Evolutionary conservation across 1,139 yeast genomes (phyloP).

Genomic region (Saccharomyces hybrid): DNA sequence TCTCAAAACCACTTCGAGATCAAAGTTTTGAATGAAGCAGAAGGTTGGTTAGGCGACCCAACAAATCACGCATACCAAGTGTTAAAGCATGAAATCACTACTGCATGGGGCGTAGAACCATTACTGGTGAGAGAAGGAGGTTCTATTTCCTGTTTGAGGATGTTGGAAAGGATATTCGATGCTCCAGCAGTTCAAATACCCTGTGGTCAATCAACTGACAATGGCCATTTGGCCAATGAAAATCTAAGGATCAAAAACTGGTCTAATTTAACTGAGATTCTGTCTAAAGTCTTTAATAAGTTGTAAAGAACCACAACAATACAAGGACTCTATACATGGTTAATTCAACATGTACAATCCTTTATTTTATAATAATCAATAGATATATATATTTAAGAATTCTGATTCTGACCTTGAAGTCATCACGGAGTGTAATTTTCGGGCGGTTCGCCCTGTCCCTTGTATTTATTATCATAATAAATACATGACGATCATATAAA

Average conservation of each 20-base stretch:
- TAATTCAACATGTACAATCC: neutral
- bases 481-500: neutral
- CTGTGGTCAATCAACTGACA: constrained; percentile 92
- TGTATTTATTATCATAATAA: neutral
- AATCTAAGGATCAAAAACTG: constrained; percentile 72
- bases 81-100: constrained; percentile 49
- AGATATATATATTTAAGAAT: neutral
- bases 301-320: constrained; percentile 13
- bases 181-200: constrained; percentile 96
- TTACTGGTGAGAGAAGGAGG: constrained; percentile 93
- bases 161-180: constrained; percentile 67
- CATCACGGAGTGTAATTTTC: neutral
- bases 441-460: neutral
- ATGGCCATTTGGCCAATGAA: constrained; percentile 88
- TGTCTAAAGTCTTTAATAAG: constrained; percentile 47
- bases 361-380: neutral
- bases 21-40: constrained; percentile 72
- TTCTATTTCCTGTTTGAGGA: constrained; percentile 83
- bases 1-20: constrained; percentile 57
- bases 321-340: too few species aligned
- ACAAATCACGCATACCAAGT: constrained; percentile 62
- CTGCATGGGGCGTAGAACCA: constrained; percentile 65
- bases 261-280: constrained; percentile 61
- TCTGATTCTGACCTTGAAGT: neutral
- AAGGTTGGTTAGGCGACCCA: constrained; percentile 94